Evolutionary conservation across 495 filamentous ascomycete species (phyloP).

Genomic region (Hypoxylon crocopeplum): DNA sequence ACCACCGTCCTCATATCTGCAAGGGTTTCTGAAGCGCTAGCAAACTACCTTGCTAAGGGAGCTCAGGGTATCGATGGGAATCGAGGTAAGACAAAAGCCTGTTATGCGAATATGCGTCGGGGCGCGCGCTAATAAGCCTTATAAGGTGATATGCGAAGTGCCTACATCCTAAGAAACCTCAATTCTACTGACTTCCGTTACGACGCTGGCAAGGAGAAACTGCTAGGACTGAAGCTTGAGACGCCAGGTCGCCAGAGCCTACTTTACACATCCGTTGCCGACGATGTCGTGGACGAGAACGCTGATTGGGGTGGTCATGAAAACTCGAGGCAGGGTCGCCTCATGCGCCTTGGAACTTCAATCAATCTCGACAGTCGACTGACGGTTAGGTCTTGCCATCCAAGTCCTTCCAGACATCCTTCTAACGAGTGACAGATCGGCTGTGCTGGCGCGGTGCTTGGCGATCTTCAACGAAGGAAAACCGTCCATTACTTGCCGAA

Average conservation of each 20-base stretch:
- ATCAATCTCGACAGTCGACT: constrained; percentile 79
- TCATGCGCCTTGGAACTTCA: constrained; percentile 73
- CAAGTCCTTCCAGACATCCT: neutral
- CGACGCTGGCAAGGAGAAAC: constrained; percentile 69
- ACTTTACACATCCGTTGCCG: constrained; percentile 60
- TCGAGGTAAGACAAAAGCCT: constrained; percentile 33
- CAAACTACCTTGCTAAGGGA: constrained; percentile 51
- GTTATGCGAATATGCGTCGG: neutral
- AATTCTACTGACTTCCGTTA: constrained; percentile 81
- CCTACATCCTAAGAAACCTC: constrained; percentile 76
- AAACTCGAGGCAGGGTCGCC: constrained; percentile 62
- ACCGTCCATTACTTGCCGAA: constrained; percentile 64
- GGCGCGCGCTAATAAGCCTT: constrained; percentile 8
- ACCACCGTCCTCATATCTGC: constrained; percentile 79
- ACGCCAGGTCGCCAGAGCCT: constrained; percentile 56
- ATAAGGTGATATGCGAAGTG: constrained; percentile 49
- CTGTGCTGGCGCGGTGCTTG: constrained; percentile 85
- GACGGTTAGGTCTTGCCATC: constrained; percentile 34
- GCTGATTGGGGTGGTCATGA: constrained; percentile 48
- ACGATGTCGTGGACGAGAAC: constrained; percentile 51
- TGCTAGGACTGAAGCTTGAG: constrained; percentile 64
- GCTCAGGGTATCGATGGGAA: constrained; percentile 49
- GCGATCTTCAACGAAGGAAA: constrained; percentile 76
- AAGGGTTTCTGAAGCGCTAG: constrained; percentile 68
- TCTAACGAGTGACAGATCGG: constrained; percentile 53